These are phyloP conservation scores for Kwoniella newhampshirensis DNA, from an alignment of 768 basidiomycete genomes.

Conservation along the genomic window DNA sequence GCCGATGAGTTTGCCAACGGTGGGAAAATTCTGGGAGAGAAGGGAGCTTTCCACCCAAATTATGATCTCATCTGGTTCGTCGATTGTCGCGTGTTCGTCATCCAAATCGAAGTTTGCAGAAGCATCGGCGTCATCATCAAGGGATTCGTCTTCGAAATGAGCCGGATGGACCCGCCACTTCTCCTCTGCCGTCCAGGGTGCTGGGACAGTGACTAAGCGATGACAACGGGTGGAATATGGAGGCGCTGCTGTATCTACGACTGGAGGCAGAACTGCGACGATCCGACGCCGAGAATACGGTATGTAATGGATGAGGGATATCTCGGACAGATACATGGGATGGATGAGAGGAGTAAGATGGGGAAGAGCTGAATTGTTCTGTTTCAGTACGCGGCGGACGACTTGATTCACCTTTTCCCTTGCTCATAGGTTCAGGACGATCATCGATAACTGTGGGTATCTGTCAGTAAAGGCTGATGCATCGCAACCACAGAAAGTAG, in stretches of 20 bases:
- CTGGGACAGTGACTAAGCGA: conserved; percentile 32
- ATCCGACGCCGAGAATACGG: conserved; percentile 32
- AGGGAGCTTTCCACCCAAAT: conserved; percentile 18
- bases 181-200: conserved; percentile 42
- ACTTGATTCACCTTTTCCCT: conserved; percentile 15
- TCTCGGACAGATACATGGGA: not conserved
- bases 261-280: conserved; percentile 10
- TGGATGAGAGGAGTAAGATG: not conserved
- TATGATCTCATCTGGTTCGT: conserved; percentile 24
- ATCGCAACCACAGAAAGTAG: not conserved
- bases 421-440: conserved; percentile 9
- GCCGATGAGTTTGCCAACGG: conserved; percentile 1
- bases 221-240: conserved; percentile 10
- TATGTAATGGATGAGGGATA: conserved; percentile 27
- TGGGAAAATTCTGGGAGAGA: not conserved
- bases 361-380: not conserved
- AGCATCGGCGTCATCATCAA: conserved; percentile 7
- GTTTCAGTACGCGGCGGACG: no score
- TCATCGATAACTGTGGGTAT: conserved; percentile 18
- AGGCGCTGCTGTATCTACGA: not conserved
- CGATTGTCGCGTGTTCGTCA: conserved; percentile 26
- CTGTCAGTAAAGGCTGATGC: not conserved
- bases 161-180: conserved; percentile 26
- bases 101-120: conserved; percentile 12
- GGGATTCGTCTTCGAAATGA: conserved; percentile 11